Percentiles rank a stretch among this genome's conserved stretches.
phyloP scores from a whole-genome alignment of 78 protist species.

The Blattamonas nauphoetae region DNA sequence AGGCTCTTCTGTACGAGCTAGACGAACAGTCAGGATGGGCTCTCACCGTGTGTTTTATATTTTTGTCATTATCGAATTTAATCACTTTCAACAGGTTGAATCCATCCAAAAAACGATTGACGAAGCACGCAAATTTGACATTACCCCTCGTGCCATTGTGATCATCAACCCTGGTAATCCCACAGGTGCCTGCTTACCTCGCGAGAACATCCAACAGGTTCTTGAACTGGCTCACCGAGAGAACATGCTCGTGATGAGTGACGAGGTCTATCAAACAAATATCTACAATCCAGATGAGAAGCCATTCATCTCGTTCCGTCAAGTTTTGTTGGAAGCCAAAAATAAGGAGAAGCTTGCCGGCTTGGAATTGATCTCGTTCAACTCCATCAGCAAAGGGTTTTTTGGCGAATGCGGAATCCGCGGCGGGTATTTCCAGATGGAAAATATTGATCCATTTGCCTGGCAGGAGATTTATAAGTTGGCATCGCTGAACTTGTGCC shows the following conservation, averaged over 20 bases:
- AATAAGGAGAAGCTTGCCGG: background rate
- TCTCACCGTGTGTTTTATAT: too few species aligned
- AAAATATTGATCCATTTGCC: slow-evolving; percentile 24
- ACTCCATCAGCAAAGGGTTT: slow-evolving; percentile 89
- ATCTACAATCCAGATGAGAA: slow-evolving; percentile 47
- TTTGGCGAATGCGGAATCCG: slow-evolving; percentile 95
- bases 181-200: slow-evolving; percentile 79
- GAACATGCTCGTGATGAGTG: slow-evolving; percentile 79
- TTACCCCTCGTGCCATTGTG: slow-evolving; percentile 65
- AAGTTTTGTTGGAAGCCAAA: slow-evolving; percentile 30
- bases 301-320: slow-evolving; percentile 78
- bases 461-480: slow-evolving; percentile 57
- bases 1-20: slow-evolving; percentile 69
- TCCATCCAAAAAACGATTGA: background rate
- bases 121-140: slow-evolving; percentile 45
- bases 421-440: slow-evolving; percentile 86
- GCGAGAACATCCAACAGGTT: slow-evolving; percentile 7
- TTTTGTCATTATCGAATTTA: too few species aligned
- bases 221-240: background rate
- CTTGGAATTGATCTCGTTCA: slow-evolving; percentile 81
- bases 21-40: slow-evolving; percentile 55
- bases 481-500: slow-evolving; percentile 78
- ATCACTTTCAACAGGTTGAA: too few species aligned
- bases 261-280: slow-evolving; percentile 97
- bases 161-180: slow-evolving; percentile 99